Evolutionary conservation across 1,139 yeast species (phyloP).

Genomic region (Yamadazyma atmosphaerica): DNA sequence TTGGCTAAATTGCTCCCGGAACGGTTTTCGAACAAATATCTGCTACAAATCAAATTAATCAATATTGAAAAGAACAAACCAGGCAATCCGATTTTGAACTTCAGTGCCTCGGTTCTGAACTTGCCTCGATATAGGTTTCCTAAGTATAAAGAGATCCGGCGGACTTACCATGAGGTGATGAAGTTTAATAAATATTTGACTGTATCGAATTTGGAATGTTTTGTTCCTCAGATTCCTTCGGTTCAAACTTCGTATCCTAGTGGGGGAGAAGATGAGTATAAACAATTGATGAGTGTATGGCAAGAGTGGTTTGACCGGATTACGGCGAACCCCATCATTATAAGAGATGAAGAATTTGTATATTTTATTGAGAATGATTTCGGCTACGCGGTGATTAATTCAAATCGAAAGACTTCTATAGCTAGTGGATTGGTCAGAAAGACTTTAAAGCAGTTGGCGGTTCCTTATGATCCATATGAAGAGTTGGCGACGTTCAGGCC

Average conservation of each 20-base stretch:
- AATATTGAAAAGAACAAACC: slow-evolving; percentile 42
- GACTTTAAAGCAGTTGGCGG: slow-evolving; percentile 86
- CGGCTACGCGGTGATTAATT: slow-evolving; percentile 68
- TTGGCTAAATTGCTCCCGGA: slow-evolving; percentile 52
- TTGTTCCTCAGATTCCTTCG: slow-evolving; percentile 85
- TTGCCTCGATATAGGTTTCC: slow-evolving; percentile 77
- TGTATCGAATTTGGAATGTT: slow-evolving; percentile 84
- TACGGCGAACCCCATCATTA: slow-evolving; percentile 69
- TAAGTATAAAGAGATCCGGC: slow-evolving; percentile 69
- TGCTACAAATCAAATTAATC: slow-evolving; percentile 27
- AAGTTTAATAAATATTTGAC: slow-evolving; percentile 76
- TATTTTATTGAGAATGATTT: slow-evolving; percentile 88
- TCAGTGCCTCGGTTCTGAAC: slow-evolving; percentile 45
- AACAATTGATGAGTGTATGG: slow-evolving; percentile 56
- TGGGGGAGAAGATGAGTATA: slow-evolving; percentile 79
- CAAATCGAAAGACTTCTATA: slow-evolving; percentile 54
- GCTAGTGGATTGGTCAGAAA: slow-evolving; percentile 85
- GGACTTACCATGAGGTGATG: slow-evolving; percentile 77
- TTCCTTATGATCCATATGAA: slow-evolving; percentile 84
- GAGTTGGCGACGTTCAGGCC: slow-evolving; percentile 88
- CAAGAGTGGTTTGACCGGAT: slow-evolving; percentile 89
- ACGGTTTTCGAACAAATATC: slow-evolving; percentile 39
- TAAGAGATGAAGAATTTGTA: slow-evolving; percentile 85
- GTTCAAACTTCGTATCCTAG: slow-evolving; percentile 75
- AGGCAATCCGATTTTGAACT: slow-evolving; percentile 46